Conservation (phyloP, 345 rosid species). For the Corchorus olitorius region DNA sequence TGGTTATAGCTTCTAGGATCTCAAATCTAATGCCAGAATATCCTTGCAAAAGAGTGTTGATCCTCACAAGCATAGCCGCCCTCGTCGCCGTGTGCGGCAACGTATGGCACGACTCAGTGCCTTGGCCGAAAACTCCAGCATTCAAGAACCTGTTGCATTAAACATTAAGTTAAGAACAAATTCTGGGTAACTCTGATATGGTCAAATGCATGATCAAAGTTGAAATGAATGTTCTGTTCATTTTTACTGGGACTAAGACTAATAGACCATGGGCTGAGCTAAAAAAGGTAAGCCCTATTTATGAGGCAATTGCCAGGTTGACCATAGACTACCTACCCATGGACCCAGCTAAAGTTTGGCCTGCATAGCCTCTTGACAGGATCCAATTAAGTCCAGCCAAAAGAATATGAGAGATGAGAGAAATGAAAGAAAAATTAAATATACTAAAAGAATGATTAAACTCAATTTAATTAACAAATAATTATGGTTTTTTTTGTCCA, state of each 20-base stretch:
- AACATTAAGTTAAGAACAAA: neutral
- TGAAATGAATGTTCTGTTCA: neutral
- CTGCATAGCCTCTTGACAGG: neutral
- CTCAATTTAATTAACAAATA: neutral
- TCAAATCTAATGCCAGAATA: constrained; percentile 77
- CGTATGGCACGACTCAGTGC: constrained; percentile 57
- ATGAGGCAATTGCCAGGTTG: too few species aligned
- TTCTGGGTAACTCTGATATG: neutral
- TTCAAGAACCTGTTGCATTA: constrained; percentile 51
- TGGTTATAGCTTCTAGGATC: constrained; percentile 64
- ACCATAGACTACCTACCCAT: neutral
- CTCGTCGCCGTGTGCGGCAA: constrained; percentile 62
- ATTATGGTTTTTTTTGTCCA: too few species aligned
- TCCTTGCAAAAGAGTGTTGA: constrained; percentile 78
- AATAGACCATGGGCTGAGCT: too few species aligned
- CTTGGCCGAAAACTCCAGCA: constrained; percentile 66
- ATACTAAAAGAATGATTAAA: neutral
- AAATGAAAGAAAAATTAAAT: neutral
- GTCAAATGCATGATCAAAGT: too few species aligned
- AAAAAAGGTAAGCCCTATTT: too few species aligned
- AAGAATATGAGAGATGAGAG: neutral
- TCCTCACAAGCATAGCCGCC: constrained; percentile 78
- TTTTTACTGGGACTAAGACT: neutral
- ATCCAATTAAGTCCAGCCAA: neutral
- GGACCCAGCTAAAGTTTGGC: neutral